Conservation (phyloP, 495 filamentous ascomycete species). For the Talaromyces proteolyticus region DNA sequence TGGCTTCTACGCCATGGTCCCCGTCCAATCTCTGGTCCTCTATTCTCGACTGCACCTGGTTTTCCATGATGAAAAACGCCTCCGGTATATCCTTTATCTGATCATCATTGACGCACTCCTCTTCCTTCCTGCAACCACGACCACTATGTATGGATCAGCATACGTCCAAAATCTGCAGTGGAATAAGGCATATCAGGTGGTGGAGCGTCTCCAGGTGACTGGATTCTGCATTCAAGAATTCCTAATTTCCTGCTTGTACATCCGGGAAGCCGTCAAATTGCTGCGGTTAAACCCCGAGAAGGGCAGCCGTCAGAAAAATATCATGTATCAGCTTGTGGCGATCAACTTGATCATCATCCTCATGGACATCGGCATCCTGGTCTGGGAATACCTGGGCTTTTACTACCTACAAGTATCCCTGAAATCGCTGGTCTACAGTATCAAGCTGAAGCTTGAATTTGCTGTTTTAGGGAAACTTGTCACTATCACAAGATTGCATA, state of each 20-base stretch:
- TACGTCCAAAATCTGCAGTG: constrained; percentile 12
- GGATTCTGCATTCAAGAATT: constrained; percentile 38
- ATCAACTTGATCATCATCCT: constrained; percentile 32
- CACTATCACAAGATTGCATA: too few species aligned
- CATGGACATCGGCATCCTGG: constrained; percentile 28
- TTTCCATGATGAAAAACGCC: constrained; percentile 33
- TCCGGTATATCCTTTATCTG: constrained; percentile 47
- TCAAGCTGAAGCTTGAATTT: constrained; percentile 46
- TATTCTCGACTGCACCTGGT: constrained; percentile 62
- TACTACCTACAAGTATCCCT: constrained; percentile 32
- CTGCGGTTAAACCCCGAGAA: constrained; percentile 20
- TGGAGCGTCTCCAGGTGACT: constrained; percentile 29
- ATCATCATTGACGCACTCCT: constrained; percentile 50
- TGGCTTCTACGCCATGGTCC: constrained; percentile 59
- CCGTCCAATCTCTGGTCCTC: constrained; percentile 60
- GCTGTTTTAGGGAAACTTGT: constrained; percentile 21
- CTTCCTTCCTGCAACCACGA: constrained; percentile 36
- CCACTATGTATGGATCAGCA: constrained; percentile 35
- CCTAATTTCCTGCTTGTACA: constrained; percentile 35
- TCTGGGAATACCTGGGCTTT: constrained; percentile 21
- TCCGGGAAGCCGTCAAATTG: constrained; percentile 26
- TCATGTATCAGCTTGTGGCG: constrained; percentile 33
- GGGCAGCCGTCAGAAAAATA: constrained; percentile 17
- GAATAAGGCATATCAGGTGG: constrained; percentile 26
- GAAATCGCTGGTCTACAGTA: constrained; percentile 38